A percentile compares a stretch with the other conserved stretches of the same genome.
phyloP scores from a whole-genome alignment of 768 basidiomycete species.

The Leccinum variicolor region DNA sequence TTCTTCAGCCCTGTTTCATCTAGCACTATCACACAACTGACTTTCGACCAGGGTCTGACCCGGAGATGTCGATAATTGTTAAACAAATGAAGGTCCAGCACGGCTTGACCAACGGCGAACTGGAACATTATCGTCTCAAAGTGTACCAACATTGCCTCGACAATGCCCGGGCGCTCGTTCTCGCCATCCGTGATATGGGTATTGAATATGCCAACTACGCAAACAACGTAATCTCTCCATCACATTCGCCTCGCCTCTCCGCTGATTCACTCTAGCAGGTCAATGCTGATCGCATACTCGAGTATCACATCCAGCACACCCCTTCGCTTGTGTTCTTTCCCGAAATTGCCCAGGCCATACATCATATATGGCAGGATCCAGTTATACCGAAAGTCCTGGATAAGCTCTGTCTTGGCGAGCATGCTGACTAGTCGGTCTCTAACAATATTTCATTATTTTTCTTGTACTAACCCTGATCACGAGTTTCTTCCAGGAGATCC shows the following conservation, averaged over 20 bases:
- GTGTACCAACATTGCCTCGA: neutral
- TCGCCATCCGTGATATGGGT: neutral
- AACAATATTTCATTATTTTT: neutral
- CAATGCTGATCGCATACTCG: neutral
- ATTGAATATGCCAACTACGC: neutral
- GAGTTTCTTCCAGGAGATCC: slow-evolving; percentile 1
- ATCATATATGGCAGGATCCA: slow-evolving; percentile 3
- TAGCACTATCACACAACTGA: neutral
- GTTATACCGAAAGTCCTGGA: neutral
- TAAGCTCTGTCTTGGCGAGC: neutral
- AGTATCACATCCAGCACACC: neutral
- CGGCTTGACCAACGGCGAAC: slow-evolving; percentile 1
- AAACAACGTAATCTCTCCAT: neutral
- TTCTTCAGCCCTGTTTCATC: neutral
- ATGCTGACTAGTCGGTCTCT: slow-evolving; percentile 1
- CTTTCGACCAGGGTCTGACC: neutral
- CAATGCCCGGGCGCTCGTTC: neutral
- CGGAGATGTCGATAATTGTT: neutral
- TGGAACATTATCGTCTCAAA: neutral
- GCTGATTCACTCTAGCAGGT: neutral
- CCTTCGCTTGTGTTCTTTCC: neutral
- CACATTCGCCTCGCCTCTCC: neutral
- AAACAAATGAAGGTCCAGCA: slow-evolving; percentile 5
- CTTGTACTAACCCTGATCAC: neutral
- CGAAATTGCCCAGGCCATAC: neutral